Evolutionary conservation across 2,329 filamentous ascomycete species (phyloP).

Genomic region (Penicillium sp.): DNA sequence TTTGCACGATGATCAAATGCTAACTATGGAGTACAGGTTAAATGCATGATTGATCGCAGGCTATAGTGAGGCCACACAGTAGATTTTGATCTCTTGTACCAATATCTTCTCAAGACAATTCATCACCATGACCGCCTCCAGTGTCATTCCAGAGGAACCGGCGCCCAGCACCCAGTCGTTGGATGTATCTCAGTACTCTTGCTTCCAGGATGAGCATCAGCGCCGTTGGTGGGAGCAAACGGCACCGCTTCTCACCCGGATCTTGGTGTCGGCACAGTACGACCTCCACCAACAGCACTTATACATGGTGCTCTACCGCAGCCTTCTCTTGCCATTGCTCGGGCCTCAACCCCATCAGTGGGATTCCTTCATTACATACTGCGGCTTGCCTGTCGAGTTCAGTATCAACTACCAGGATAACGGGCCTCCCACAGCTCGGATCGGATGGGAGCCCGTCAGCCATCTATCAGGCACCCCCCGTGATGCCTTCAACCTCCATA

Average conservation of each 20-base stretch:
- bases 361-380: conserved; percentile 10
- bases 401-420: conserved; percentile 1
- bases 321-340: background rate
- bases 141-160: too few species aligned
- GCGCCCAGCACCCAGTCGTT: too few species aligned
- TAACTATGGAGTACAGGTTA: too few species aligned
- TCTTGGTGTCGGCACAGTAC: background rate
- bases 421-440: background rate
- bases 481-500: background rate
- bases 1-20: too few species aligned
- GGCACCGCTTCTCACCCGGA: background rate
- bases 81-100: too few species aligned
- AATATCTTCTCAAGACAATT: too few species aligned
- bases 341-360: conserved; percentile 1
- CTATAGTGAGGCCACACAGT: too few species aligned
- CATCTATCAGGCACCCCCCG: background rate
- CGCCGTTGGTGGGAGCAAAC: background rate
- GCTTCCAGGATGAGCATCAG: too few species aligned
- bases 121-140: too few species aligned
- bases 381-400: conserved; percentile 5
- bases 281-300: background rate
- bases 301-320: background rate
- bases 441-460: conserved; percentile 9
- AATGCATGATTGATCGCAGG: too few species aligned
- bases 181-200: too few species aligned